Conservation (phyloP, 1,139 yeast genomes). For the Pichiaceae sp. region DNA sequence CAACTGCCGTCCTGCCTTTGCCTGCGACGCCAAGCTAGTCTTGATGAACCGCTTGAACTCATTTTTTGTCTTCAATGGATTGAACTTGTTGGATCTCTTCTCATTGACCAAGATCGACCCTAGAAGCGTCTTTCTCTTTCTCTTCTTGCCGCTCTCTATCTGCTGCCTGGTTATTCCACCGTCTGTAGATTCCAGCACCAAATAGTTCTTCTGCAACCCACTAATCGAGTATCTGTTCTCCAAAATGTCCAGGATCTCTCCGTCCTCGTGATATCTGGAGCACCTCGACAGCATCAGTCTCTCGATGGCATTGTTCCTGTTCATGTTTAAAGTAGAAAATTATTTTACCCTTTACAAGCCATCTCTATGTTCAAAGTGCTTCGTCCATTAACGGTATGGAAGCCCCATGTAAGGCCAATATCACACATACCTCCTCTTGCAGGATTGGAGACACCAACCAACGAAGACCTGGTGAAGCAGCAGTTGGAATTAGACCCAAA, state of each 20-base stretch:
- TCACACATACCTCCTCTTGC: neutral
- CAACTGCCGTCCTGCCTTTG: slow-evolving; percentile 27
- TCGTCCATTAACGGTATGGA: neutral
- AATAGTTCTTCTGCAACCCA: slow-evolving; percentile 54
- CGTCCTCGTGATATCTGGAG: slow-evolving; percentile 28
- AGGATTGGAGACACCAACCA: neutral
- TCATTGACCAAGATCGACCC: neutral
- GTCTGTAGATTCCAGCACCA: slow-evolving; percentile 40
- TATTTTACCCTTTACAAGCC: neutral
- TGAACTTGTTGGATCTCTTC: slow-evolving; percentile 13
- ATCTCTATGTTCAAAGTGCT: too few relatives aligned
- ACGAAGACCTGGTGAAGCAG: slow-evolving; percentile 9
- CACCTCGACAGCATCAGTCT: slow-evolving; percentile 43
- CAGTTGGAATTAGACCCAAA: slow-evolving; percentile 21
- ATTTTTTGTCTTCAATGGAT: slow-evolving; percentile 28
- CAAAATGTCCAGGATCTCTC: slow-evolving; percentile 39
- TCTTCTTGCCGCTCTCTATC: slow-evolving; percentile 8
- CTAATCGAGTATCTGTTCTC: slow-evolving; percentile 45
- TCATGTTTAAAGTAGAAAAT: slow-evolving; percentile 12
- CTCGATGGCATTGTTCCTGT: slow-evolving; percentile 39
- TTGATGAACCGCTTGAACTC: slow-evolving; percentile 39
- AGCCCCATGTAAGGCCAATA: neutral
- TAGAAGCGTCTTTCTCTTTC: slow-evolving; percentile 3
- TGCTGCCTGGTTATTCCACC: slow-evolving; percentile 15
- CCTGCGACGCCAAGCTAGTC: slow-evolving; percentile 31